Percentiles rank a stretch among this genome's conserved stretches.
Evolutionary conservation across 2,329 filamentous ascomycete genomes (phyloP).

Genomic region (Trichoderma afroharzianum): DNA sequence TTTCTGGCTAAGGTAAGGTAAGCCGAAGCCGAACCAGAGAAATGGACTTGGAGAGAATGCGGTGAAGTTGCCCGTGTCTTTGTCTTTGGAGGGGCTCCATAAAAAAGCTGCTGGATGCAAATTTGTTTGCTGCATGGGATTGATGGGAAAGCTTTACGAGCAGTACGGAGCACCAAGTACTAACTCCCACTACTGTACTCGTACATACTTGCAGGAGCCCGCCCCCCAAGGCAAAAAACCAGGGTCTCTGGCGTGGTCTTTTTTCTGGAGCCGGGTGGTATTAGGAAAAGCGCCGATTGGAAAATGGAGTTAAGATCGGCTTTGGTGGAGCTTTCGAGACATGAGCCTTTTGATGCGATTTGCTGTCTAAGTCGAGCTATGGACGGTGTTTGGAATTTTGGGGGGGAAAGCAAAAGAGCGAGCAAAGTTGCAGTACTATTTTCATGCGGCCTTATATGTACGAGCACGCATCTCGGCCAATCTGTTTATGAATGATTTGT

Average conservation of each 20-base stretch:
- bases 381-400: neutral
- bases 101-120: neutral
- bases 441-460: neutral
- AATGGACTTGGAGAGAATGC: neutral
- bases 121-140: neutral
- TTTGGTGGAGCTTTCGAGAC: conserved; percentile 6
- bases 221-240: neutral
- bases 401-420: neutral
- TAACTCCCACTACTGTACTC: neutral
- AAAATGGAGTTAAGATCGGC: conserved; percentile 32
- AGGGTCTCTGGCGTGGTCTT: neutral
- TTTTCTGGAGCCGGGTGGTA: conserved; percentile 4
- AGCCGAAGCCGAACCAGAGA: neutral
- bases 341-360: neutral
- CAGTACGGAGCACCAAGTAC: neutral
- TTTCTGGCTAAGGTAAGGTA: neutral
- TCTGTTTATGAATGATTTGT: neutral
- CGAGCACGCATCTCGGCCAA: neutral
- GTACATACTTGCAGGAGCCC: neutral
- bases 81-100: neutral
- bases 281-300: conserved; percentile 31
- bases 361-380: neutral
- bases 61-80: conserved; percentile 6
- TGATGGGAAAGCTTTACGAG: neutral
- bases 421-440: neutral